These are phyloP conservation scores for Pythium dissimile DNA, from an alignment of 352 stramenopile genomes.

Conservation along the genomic window DNA sequence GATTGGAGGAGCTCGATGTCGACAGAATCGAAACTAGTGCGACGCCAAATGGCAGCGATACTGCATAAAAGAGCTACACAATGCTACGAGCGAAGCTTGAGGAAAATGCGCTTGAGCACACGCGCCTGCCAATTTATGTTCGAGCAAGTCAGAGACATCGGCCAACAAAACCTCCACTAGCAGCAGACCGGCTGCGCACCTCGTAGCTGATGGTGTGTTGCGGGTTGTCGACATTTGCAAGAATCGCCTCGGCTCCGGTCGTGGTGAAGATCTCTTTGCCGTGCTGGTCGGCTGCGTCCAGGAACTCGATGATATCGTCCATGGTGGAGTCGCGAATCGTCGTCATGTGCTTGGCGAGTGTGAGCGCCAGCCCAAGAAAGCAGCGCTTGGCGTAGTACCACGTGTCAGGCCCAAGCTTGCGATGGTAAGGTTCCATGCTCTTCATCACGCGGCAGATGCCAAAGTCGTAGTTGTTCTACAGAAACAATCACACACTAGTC, in stretches of 20 bases:
- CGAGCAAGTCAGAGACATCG: background rate
- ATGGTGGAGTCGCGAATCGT: slow-evolving; percentile 93
- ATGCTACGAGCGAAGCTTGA: slow-evolving; percentile 87
- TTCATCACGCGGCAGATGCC: slow-evolving; percentile 94
- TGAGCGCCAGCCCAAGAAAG: slow-evolving; percentile 92
- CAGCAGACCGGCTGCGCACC: slow-evolving; percentile 24
- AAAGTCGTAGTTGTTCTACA: slow-evolving; percentile 95
- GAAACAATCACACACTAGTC: background rate
- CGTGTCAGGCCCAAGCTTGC: slow-evolving; percentile 93
- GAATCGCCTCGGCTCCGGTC: slow-evolving; percentile 44
- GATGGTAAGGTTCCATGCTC: slow-evolving; percentile 95
- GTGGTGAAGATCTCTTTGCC: slow-evolving; percentile 90
- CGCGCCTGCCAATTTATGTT: slow-evolving; percentile 45
- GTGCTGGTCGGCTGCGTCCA: slow-evolving; percentile 89
- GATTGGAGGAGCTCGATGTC: too few relatives aligned
- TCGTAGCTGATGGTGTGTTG: slow-evolving; percentile 92
- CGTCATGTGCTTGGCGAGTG: slow-evolving; percentile 94
- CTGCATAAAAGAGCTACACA: too few relatives aligned
- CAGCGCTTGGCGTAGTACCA: slow-evolving; percentile 96
- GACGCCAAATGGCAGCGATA: too few relatives aligned
- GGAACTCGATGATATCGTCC: slow-evolving; percentile 93
- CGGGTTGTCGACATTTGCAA: slow-evolving; percentile 30
- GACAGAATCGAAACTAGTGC: too few relatives aligned
- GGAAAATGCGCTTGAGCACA: slow-evolving; percentile 93
- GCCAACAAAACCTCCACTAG: background rate